A percentile compares a stretch with the other conserved stretches of the same genome.
These are phyloP conservation scores for Chaetothyriales sp. DNA, from an alignment of 2,329 filamentous ascomycete genomes.

Conservation along the genomic window DNA sequence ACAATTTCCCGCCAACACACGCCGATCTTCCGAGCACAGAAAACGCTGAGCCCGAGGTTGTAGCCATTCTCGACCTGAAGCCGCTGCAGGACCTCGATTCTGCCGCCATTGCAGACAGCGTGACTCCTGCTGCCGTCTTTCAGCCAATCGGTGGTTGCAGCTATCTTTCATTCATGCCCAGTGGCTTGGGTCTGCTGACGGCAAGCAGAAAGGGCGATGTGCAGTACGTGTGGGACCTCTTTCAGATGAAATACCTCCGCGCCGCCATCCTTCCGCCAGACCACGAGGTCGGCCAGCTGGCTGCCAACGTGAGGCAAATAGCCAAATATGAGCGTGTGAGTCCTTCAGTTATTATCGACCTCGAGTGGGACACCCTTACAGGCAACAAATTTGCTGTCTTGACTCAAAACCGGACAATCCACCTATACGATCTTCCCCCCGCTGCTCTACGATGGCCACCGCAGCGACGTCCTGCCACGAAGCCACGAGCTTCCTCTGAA, in stretches of 20 bases:
- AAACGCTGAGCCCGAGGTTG: slow-evolving; percentile 28
- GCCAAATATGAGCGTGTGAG: slow-evolving; percentile 85
- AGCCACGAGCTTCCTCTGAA: slow-evolving; percentile 20
- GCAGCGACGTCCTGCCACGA: slow-evolving; percentile 30
- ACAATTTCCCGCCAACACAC: slow-evolving; percentile 32
- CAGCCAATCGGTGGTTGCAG: slow-evolving; percentile 35
- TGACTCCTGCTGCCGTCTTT: slow-evolving; percentile 28
- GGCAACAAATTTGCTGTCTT: slow-evolving; percentile 76
- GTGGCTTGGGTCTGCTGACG: slow-evolving; percentile 32
- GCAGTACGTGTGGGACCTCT: slow-evolving; percentile 36
- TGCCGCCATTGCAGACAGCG: slow-evolving; percentile 14
- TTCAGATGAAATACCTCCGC: slow-evolving; percentile 32
- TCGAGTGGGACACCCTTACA: slow-evolving; percentile 68
- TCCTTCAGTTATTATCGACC: slow-evolving; percentile 76
- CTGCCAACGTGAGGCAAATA: slow-evolving; percentile 54
- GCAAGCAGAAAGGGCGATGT: slow-evolving; percentile 35
- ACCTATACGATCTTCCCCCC: slow-evolving; percentile 73
- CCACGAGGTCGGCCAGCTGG: slow-evolving; percentile 4
- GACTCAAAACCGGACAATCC: slow-evolving; percentile 87
- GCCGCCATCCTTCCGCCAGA: not conserved
- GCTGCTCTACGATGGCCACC: slow-evolving; percentile 81
- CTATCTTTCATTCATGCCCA: slow-evolving; percentile 34
- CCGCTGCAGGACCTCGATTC: slow-evolving; percentile 26
- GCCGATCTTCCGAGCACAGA: slow-evolving; percentile 24
- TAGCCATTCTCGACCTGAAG: slow-evolving; percentile 33